A percentile compares a stretch with the other conserved stretches of the same genome.
These are phyloP conservation scores for Boehmeria nivea DNA, from an alignment of 306 rosid genomes.

Conservation along the genomic window DNA sequence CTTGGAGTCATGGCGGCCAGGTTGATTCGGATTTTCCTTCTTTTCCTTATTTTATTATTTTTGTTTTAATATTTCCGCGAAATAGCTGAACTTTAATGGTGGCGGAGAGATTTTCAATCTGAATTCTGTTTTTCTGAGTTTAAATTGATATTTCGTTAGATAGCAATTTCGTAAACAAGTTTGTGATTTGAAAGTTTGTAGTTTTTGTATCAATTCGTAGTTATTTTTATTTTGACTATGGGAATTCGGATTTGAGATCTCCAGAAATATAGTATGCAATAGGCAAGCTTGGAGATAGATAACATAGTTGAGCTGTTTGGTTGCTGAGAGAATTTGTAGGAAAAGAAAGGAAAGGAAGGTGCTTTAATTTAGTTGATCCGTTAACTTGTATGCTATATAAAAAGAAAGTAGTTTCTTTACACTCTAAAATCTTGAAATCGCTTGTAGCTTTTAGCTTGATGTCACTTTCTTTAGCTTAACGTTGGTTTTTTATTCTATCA, in stretches of 20 bases:
- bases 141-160: background rate
- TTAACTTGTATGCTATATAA: too few relatives aligned
- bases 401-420: too few relatives aligned
- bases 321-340: background rate
- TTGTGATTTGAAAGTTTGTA: background rate
- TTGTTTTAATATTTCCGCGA: background rate
- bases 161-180: background rate
- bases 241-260: background rate
- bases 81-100: background rate
- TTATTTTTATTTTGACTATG: too few relatives aligned
- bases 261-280: too few relatives aligned
- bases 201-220: background rate
- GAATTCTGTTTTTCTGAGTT: background rate
- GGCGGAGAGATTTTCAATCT: background rate
- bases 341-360: background rate
- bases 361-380: too few relatives aligned
- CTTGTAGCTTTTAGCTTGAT: too few relatives aligned
- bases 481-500: too few relatives aligned
- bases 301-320: too few relatives aligned
- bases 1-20: slow-evolving; percentile 88
- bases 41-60: background rate
- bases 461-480: too few relatives aligned
- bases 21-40: slow-evolving; percentile 24
- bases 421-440: too few relatives aligned
- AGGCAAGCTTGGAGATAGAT: too few relatives aligned